These are phyloP conservation scores for Globisporangium emineosum DNA, from an alignment of 352 stramenopile species.

Conservation along the genomic window DNA sequence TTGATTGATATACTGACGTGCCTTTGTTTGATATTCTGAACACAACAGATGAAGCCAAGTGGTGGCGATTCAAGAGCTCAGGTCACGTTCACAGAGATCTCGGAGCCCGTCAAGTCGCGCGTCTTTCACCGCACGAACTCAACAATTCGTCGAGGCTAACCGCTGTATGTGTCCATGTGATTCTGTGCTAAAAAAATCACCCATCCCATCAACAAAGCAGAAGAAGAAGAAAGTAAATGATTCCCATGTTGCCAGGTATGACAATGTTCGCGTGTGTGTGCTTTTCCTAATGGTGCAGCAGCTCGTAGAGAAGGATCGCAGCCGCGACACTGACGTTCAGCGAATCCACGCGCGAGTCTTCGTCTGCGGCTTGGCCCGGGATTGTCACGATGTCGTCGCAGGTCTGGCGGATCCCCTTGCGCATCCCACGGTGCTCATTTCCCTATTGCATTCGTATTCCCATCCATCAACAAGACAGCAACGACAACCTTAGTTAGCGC, in stretches of 20 bases:
- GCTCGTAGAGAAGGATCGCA: constrained; percentile 75
- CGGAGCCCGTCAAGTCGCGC: constrained; percentile 21
- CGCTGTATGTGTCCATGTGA: background rate
- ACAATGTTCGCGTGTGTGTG: background rate
- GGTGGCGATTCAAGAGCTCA: background rate
- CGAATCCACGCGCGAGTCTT: constrained; percentile 70
- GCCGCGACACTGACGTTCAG: constrained; percentile 80
- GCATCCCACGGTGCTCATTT: constrained; percentile 76
- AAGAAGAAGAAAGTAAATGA: background rate
- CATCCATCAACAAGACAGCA: background rate
- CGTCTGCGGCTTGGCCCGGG: constrained; percentile 50
- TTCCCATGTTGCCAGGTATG: background rate
- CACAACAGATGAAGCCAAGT: constrained; percentile 1
- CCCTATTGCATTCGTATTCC: constrained; percentile 30
- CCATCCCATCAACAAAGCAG: background rate
- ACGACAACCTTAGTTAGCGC: too few relatives aligned
- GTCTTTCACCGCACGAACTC: constrained; percentile 51
- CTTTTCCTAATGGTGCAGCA: constrained; percentile 56
- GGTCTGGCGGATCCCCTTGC: constrained; percentile 66
- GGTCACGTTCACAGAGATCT: constrained; percentile 39
- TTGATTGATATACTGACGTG: too few relatives aligned
- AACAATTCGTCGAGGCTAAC: constrained; percentile 22
- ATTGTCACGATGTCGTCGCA: constrained; percentile 78
- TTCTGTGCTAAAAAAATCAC: background rate
- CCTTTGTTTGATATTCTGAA: background rate